Percentiles rank a stretch among this genome's conserved stretches.
Conservation (phyloP, 208 protist genomes). For the Wallacemonas sp. region DNA sequence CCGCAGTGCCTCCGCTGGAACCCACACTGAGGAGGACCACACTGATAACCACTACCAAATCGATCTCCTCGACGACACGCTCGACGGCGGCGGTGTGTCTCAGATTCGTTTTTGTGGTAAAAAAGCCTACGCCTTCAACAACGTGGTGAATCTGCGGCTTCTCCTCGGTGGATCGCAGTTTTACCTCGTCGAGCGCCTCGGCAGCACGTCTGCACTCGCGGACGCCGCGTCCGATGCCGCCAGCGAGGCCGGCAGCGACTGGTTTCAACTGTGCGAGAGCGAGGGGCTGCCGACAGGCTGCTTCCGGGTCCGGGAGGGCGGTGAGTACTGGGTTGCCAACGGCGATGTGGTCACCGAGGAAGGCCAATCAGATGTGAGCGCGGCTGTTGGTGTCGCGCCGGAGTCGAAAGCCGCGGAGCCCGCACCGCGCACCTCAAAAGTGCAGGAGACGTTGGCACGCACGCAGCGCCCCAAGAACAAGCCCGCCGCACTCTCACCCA, state of each 20-base stretch:
- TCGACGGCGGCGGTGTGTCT: neutral
- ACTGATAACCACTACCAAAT: constrained; percentile 7
- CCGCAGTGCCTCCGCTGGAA: neutral
- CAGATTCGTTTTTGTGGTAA: constrained; percentile 54
- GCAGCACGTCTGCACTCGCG: neutral
- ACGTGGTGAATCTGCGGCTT: constrained; percentile 57
- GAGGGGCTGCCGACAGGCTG: constrained; percentile 35
- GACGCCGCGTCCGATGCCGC: neutral
- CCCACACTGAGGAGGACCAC: neutral
- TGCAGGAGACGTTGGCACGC: no score
- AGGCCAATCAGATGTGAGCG: no score
- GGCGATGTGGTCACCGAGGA: neutral
- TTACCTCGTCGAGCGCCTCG: constrained; percentile 35
- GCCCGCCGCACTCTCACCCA: no score
- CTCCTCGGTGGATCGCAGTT: constrained; percentile 53
- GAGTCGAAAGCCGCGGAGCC: neutral
- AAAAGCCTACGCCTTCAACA: constrained; percentile 40
- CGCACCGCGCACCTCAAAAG: no score
- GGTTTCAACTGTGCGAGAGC: constrained; percentile 25
- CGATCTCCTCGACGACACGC: constrained; percentile 7
- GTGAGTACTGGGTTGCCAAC: constrained; percentile 43
- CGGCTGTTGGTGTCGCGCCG: no score
- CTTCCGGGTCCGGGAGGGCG: constrained; percentile 35
- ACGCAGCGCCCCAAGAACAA: no score
- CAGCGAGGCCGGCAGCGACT: constrained; percentile 5